phyloP scores from a whole-genome alignment of 1,139 yeast species.

The Groenewaldozyma auringiensis region DNA sequence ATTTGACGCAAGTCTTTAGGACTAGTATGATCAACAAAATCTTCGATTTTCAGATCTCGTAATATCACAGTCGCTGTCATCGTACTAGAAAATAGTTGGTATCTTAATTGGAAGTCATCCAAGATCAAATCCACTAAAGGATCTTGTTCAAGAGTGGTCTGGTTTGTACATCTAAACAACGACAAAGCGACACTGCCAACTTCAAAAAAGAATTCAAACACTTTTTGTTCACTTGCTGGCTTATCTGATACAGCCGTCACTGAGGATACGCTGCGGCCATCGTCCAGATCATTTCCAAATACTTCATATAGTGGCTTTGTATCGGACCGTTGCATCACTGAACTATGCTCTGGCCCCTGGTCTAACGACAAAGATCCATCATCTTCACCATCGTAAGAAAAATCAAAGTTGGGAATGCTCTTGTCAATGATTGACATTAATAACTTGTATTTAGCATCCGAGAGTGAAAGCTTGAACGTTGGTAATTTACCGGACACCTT shows the following conservation, averaged over 20 bases:
- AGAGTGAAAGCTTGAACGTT: slow-evolving; percentile 56
- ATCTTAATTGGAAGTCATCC: slow-evolving; percentile 52
- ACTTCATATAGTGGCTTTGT: not conserved
- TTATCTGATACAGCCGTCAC: slow-evolving; percentile 5
- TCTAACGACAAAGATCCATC: not conserved
- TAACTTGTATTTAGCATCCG: slow-evolving; percentile 85
- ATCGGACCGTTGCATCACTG: slow-evolving; percentile 2
- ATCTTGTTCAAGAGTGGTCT: slow-evolving; percentile 53
- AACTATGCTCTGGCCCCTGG: not conserved
- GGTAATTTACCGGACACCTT: slow-evolving; percentile 81
- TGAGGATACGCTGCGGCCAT: slow-evolving; percentile 3
- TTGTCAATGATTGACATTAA: slow-evolving; percentile 69
- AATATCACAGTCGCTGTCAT: slow-evolving; percentile 62
- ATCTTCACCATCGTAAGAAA: slow-evolving; percentile 23
- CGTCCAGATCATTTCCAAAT: slow-evolving; percentile 1
- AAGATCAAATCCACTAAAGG: slow-evolving; percentile 68
- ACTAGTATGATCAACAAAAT: slow-evolving; percentile 60
- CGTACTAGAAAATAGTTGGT: slow-evolving; percentile 50
- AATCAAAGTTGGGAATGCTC: slow-evolving; percentile 56
- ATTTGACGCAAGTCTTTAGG: slow-evolving; percentile 60
- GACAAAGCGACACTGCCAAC: slow-evolving; percentile 59
- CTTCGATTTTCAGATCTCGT: slow-evolving; percentile 62
- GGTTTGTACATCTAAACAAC: slow-evolving; percentile 59
- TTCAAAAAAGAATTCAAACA: slow-evolving; percentile 62
- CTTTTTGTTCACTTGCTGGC: slow-evolving; percentile 39